A percentile compares a stretch with the other conserved stretches of the same genome.
phyloP scores from a whole-genome alignment of 805 yeast genomes.

The Ogataea degrootiae region DNA sequence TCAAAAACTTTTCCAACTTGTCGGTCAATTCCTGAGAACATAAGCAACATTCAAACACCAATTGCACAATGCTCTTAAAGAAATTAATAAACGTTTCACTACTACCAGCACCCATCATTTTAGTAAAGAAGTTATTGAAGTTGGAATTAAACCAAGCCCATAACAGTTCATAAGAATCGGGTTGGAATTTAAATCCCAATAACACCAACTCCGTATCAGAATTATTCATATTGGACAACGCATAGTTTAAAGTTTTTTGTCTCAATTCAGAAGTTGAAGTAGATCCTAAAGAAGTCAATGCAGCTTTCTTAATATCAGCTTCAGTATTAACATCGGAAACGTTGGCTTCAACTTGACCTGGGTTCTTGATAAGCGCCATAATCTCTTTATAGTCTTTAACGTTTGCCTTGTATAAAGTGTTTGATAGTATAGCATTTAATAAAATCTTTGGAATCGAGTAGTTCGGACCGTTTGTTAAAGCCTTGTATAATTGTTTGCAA shows the following conservation, averaged over 20 bases:
- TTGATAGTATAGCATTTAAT: constrained; percentile 37
- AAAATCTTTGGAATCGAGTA: constrained; percentile 49
- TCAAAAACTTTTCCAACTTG: constrained; percentile 18
- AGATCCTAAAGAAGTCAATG: constrained; percentile 53
- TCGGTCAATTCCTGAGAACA: constrained; percentile 14
- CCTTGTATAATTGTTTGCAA: constrained; percentile 41
- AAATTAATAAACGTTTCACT: constrained; percentile 38
- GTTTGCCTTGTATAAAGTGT: constrained; percentile 20
- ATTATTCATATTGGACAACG: constrained; percentile 51
- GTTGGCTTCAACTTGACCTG: constrained; percentile 40
- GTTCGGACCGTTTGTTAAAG: constrained; percentile 48
- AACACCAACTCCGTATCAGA: constrained; percentile 51
- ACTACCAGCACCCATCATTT: constrained; percentile 39
- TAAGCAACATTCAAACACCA: constrained; percentile 33
- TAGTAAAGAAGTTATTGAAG: constrained; percentile 48
- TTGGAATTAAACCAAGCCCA: constrained; percentile 57
- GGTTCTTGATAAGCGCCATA: constrained; percentile 46
- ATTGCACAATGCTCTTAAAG: constrained; percentile 39
- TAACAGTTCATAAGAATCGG: constrained; percentile 27
- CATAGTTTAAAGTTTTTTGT: constrained; percentile 51
- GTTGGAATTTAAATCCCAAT: constrained; percentile 46
- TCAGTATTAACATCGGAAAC: constrained; percentile 19
- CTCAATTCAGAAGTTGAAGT: constrained; percentile 41
- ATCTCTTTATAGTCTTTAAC: constrained; percentile 58
- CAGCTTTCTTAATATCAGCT: constrained; percentile 48